Evolutionary conservation across 2,329 filamentous ascomycete species (phyloP).

Genomic region (Fusarium sp.): DNA sequence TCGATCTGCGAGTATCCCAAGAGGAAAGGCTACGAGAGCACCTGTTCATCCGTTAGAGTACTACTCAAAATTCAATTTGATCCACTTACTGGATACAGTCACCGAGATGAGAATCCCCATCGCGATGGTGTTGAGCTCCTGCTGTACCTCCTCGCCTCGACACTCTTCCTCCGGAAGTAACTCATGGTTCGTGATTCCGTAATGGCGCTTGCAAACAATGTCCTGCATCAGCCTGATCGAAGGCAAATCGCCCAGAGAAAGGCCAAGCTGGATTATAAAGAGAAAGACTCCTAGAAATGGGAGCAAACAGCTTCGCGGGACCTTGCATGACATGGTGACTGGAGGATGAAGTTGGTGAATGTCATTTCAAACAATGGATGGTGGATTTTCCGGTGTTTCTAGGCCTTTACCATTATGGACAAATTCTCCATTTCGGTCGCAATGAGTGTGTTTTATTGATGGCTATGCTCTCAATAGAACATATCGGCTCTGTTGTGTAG

Average conservation of each 20-base stretch:
- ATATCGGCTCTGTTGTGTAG: background rate
- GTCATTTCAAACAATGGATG: background rate
- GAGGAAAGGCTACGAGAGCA: conserved; percentile 35
- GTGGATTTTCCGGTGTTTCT: background rate
- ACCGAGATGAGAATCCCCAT: conserved; percentile 37
- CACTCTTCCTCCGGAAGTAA: conserved; percentile 36
- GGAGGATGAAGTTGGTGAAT: background rate
- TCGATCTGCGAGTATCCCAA: conserved; percentile 39
- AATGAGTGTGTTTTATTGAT: background rate
- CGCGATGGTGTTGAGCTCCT: conserved; percentile 34
- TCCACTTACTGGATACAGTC: conserved; percentile 35
- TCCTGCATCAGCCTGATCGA: conserved; percentile 40
- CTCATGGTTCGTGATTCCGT: background rate
- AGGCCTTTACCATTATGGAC: too few relatives aligned
- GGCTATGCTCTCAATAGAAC: background rate
- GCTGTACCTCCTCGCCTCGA: conserved; percentile 33
- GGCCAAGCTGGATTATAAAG: conserved; percentile 41
- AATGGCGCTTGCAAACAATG: conserved; percentile 38
- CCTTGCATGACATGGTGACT: conserved; percentile 24
- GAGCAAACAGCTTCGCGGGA: conserved; percentile 29
- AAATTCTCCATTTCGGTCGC: too few relatives aligned
- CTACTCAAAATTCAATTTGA: background rate
- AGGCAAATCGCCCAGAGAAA: conserved; percentile 39
- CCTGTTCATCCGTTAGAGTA: conserved; percentile 23
- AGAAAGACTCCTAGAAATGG: conserved; percentile 37